Conservation (phyloP, 2,329 filamentous ascomycete species). For the Blastomyces parvus region DNA sequence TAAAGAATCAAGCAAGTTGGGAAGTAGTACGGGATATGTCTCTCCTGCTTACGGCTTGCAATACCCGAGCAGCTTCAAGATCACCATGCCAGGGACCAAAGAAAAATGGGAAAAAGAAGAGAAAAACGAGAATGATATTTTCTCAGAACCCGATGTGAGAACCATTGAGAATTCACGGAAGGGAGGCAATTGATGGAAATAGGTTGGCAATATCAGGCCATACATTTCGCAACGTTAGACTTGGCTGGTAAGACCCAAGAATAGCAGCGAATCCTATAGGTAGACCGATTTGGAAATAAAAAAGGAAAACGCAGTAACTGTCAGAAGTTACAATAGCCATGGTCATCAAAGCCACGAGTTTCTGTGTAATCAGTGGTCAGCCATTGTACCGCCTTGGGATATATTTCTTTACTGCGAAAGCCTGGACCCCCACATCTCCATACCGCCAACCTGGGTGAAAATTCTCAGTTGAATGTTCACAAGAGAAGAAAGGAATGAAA, state of each 20-base stretch:
- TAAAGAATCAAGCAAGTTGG: not conserved
- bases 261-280: not conserved
- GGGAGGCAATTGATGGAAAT: not conserved
- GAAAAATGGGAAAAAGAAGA: not conserved
- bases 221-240: not conserved
- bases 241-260: not conserved
- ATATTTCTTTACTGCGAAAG: not conserved
- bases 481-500: not conserved
- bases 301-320: not conserved
- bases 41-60: not conserved
- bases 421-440: not conserved
- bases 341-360: not conserved
- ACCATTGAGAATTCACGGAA: not conserved
- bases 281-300: conserved; percentile 3
- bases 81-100: not conserved
- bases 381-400: not conserved
- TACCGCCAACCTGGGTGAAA: not conserved
- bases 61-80: not conserved
- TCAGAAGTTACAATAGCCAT: not conserved
- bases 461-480: not conserved
- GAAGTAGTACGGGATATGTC: not conserved
- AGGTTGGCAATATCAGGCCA: not conserved
- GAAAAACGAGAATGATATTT: not conserved
- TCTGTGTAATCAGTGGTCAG: not conserved
- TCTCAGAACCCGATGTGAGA: not conserved